A percentile compares a stretch with the other conserved stretches of the same genome.
Conservation (phyloP, 2,329 filamentous ascomycete species). For the Neocatenulostroma microsporum region DNA sequence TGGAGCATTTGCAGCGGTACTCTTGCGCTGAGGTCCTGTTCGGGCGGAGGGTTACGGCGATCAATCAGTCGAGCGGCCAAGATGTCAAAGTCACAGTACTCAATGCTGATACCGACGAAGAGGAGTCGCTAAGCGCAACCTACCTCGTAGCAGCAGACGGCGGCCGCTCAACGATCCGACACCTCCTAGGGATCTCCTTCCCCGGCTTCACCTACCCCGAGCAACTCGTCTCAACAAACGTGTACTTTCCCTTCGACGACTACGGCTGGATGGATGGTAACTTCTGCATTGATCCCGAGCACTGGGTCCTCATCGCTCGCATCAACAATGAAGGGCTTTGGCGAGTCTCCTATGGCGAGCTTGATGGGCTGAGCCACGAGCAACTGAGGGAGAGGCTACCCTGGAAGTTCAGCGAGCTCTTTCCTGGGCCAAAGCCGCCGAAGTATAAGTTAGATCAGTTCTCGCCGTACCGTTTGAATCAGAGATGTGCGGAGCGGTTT, state of each 20-base stretch:
- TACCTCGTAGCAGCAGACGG: constrained; percentile 12
- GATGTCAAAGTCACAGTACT: constrained; percentile 7
- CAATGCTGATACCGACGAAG: not conserved
- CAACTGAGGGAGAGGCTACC: constrained; percentile 6
- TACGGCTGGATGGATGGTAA: constrained; percentile 9
- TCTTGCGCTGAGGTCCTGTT: constrained; percentile 7
- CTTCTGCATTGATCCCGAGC: constrained; percentile 12
- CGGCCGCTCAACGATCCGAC: constrained; percentile 7
- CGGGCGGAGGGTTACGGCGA: constrained; percentile 2
- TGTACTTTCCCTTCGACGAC: constrained; percentile 9
- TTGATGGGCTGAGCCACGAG: constrained; percentile 4
- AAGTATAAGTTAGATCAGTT: constrained; percentile 26
- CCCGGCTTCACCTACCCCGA: constrained; percentile 11
- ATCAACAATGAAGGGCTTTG: constrained; percentile 8
- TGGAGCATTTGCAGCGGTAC: constrained; percentile 6
- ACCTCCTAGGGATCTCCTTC: constrained; percentile 9
- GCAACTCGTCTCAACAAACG: constrained; percentile 12
- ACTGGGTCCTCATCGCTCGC: constrained; percentile 9
- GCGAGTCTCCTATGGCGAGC: constrained; percentile 10
- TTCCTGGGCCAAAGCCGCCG: constrained; percentile 9
- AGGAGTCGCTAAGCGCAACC: constrained; percentile 1
- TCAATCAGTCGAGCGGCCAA: constrained; percentile 4
- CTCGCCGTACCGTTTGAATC: constrained; percentile 34
- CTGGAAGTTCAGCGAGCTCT: constrained; percentile 9
- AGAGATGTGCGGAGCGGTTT: constrained; percentile 25